Percentiles rank a stretch among this genome's conserved stretches.
These are phyloP conservation scores for Gossypium gossypioides DNA, from an alignment of 441 rosid species.

Conservation along the genomic window DNA sequence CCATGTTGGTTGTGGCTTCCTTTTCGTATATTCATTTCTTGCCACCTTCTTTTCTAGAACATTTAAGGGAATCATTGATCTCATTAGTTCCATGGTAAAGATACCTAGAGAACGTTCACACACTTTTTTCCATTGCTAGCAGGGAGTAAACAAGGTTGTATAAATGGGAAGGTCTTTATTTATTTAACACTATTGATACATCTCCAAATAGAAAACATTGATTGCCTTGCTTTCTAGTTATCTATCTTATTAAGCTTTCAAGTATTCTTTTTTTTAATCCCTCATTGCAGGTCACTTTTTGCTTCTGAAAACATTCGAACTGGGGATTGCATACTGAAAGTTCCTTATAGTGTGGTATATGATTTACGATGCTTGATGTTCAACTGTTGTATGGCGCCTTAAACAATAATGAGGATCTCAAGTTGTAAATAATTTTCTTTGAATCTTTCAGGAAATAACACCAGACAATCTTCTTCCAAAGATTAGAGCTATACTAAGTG, in stretches of 20 bases:
- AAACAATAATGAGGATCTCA: background rate
- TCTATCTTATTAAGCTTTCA: background rate
- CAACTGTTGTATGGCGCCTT: constrained; percentile 3
- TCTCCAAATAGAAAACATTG: background rate
- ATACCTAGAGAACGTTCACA: background rate
- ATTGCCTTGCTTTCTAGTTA: background rate
- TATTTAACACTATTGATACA: background rate
- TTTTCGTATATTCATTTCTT: background rate
- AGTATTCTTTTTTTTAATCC: background rate
- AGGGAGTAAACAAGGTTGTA: constrained; percentile 2
- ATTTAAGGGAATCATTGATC: background rate
- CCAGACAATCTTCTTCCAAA: constrained; percentile 43
- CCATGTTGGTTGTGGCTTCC: background rate
- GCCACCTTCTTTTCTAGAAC: background rate
- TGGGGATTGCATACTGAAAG: constrained; percentile 63
- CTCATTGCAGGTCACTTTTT: constrained; percentile 46
- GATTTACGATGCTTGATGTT: background rate
- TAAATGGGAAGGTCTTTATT: background rate
- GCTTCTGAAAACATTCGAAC: constrained; percentile 42
- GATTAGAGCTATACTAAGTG: constrained; percentile 28
- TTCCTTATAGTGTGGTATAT: constrained; percentile 54
- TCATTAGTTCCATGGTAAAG: background rate
- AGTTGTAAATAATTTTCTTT: constrained; percentile 10
- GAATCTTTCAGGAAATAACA: constrained; percentile 50
- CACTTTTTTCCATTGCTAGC: background rate